Evolutionary conservation across 2,329 filamentous ascomycete genomes (phyloP).

Genomic region (Epichloe gansuensis): DNA sequence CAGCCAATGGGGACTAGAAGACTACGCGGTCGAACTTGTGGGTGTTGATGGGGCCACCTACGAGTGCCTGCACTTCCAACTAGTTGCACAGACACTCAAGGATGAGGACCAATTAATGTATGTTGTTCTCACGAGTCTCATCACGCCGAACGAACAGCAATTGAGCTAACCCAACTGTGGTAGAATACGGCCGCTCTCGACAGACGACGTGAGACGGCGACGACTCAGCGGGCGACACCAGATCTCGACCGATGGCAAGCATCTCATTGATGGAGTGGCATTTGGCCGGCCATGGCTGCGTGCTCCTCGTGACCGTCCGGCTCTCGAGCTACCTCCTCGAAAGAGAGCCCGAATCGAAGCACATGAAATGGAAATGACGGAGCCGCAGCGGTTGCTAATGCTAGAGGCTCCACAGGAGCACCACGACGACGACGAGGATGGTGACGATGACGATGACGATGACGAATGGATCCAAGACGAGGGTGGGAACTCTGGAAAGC

Average conservation of each 20-base stretch:
- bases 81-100: constrained; percentile 56
- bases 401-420: constrained; percentile 22
- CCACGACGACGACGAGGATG: constrained; percentile 26
- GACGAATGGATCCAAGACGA: background rate
- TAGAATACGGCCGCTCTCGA: constrained; percentile 68
- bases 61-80: constrained; percentile 80
- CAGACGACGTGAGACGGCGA: constrained; percentile 60
- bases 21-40: constrained; percentile 71
- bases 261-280: constrained; percentile 73
- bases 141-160: background rate
- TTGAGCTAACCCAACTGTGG: background rate
- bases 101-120: constrained; percentile 78
- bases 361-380: constrained; percentile 20
- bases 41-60: constrained; percentile 48
- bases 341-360: constrained; percentile 49
- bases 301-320: constrained; percentile 46
- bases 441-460: constrained; percentile 18
- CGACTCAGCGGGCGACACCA: constrained; percentile 68
- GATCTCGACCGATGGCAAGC: constrained; percentile 65
- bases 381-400: constrained; percentile 14
- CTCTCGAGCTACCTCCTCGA: constrained; percentile 58
- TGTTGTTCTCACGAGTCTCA: constrained; percentile 20
- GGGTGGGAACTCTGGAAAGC: constrained; percentile 2
- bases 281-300: constrained; percentile 66
- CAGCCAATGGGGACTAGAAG: constrained; percentile 73